Conservation (phyloP, 176 grass and related monocot species). For the Echinochloa phyllopogon region DNA sequence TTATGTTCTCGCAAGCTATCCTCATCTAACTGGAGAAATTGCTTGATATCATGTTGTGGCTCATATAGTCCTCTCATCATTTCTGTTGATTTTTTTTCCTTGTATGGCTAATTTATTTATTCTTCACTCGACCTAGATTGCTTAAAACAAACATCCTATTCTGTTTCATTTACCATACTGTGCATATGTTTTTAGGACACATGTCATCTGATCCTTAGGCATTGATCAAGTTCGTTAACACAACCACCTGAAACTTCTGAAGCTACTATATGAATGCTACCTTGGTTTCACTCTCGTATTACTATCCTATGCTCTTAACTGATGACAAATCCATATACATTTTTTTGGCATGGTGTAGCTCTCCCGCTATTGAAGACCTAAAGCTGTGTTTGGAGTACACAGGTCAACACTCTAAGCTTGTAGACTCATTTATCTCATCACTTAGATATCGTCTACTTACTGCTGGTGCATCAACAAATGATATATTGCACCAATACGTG, state of each 20-base stretch:
- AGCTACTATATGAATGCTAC: slow-evolving; percentile 20
- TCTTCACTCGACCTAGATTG: slow-evolving; percentile 5
- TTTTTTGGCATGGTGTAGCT: slow-evolving; percentile 62
- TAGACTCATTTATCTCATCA: slow-evolving; percentile 95
- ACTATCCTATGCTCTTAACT: slow-evolving; percentile 37
- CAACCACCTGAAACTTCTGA: slow-evolving; percentile 9
- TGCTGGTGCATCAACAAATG: slow-evolving; percentile 96
- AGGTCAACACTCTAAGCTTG: slow-evolving; percentile 93
- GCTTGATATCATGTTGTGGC: slow-evolving; percentile 12
- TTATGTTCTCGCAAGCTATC: neutral
- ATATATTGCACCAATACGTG: slow-evolving; percentile 98
- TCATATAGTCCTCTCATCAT: slow-evolving; percentile 18
- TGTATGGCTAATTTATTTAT: slow-evolving; percentile 24
- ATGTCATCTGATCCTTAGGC: slow-evolving; percentile 9
- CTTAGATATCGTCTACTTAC: slow-evolving; percentile 90
- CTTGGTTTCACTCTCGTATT: slow-evolving; percentile 41
- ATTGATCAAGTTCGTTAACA: slow-evolving; percentile 23
- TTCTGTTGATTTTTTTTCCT: neutral
- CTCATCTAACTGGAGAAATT: slow-evolving; percentile 24
- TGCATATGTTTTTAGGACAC: neutral
- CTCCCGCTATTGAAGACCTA: slow-evolving; percentile 93
- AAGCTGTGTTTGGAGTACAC: slow-evolving; percentile 96
- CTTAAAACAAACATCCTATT: slow-evolving; percentile 39
- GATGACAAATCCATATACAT: slow-evolving; percentile 14
- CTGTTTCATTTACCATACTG: slow-evolving; percentile 4